Evolutionary conservation across 1,284 basidiomycete genomes (phyloP), one percentile per base, ranked within the genome.

Genomic region (Malassezia pachydermatis): DNA sequence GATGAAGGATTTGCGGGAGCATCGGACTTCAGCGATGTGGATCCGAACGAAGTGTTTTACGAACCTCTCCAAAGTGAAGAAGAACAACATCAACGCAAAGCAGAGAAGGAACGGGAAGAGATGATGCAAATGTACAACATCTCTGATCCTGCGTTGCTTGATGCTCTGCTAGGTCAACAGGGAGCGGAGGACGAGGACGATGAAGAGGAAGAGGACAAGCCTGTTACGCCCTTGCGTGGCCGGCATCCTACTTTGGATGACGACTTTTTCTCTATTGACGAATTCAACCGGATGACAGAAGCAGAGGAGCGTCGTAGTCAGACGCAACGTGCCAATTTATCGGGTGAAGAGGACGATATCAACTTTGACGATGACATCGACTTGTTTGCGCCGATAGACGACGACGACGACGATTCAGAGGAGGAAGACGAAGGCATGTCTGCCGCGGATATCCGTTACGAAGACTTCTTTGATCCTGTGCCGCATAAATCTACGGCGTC

Each of bases 211-310:
- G 55, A 49, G 10, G 48, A 45, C 9, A 52, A 55, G 48, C 32
- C 25, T 37, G 7, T 45, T 36, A 40, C 58, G 49, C 27, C 38
- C 43, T 7, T 3, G 51, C 41, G 27, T 14, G 16, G 55, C 37
- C 55, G 60, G 16, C 77, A 81, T 57, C 77, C 81, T 5, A 79
- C 79, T 39, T 79, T 96, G n/a, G 84, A 96, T 73, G 92, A 96
- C 70, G 81, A 79, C 22, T 96, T 98, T 76, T 98, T 98, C 74
- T 81, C 85, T 48, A 80, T 96, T 47, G 81, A 82, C 46, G 78
- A 81, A 19, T 96, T 98, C 76, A 94, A 96, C 69, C 79, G 82
- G 4, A 81, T 88, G 72, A 84, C 84, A 2, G 84, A 86, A 70
- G 81, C 80, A 59, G 79, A 82, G 6, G 88, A 94, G 73, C 81